Evolutionary conservation across 805 yeast species (phyloP).

Genomic region (Komagataella ulmi): DNA sequence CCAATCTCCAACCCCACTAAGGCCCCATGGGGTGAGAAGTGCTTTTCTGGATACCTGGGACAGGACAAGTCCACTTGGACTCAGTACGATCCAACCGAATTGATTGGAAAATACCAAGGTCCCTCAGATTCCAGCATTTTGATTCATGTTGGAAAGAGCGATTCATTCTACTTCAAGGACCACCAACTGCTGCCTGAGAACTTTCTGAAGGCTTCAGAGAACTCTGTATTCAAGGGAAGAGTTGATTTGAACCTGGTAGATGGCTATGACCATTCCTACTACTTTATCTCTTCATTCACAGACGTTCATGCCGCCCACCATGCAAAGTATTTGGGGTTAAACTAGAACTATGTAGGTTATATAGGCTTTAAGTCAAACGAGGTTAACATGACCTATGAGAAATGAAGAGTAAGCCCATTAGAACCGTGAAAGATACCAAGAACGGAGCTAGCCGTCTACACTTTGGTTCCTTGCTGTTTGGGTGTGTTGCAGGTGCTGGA

Average conservation of each 20-base stretch:
- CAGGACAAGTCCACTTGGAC: slow-evolving; percentile 47
- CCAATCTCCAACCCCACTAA: slow-evolving; percentile 75
- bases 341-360: neutral
- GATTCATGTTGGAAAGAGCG: slow-evolving; percentile 74
- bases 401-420: neutral
- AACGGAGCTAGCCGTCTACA: too few species aligned
- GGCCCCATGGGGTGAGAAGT: slow-evolving; percentile 83
- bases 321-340: slow-evolving; percentile 35
- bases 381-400: neutral
- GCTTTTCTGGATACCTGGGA: slow-evolving; percentile 71
- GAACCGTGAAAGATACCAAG: neutral
- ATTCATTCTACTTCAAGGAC: slow-evolving; percentile 43
- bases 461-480: too few species aligned
- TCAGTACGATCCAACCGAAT: slow-evolving; percentile 73
- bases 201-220: slow-evolving; percentile 46
- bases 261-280: slow-evolving; percentile 88
- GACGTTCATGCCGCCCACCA: slow-evolving; percentile 80
- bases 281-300: slow-evolving; percentile 67
- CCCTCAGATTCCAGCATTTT: slow-evolving; percentile 39
- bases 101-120: slow-evolving; percentile 46
- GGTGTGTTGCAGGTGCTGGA: neutral
- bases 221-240: slow-evolving; percentile 43
- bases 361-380: neutral
- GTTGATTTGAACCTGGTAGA: slow-evolving; percentile 52
- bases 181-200: slow-evolving; percentile 65